Percentiles rank a stretch among this genome's conserved stretches.
These are phyloP conservation scores for Cercophora newfieldiana DNA, from an alignment of 495 filamentous ascomycete species.

Conservation along the genomic window DNA sequence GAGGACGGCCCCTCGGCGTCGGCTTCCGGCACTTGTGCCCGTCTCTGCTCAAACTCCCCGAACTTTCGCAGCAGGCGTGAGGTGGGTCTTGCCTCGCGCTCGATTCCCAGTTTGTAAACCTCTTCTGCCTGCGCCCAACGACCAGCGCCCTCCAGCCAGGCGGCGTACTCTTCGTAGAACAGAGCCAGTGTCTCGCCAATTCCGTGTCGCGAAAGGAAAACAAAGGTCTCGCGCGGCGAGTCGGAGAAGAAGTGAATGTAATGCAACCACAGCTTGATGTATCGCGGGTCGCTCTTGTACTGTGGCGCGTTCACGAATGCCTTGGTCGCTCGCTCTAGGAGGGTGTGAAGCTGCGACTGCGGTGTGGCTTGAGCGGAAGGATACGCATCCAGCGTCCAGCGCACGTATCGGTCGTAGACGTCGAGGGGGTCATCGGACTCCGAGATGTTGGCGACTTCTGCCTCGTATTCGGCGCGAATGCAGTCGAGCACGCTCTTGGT, in stretches of 20 bases:
- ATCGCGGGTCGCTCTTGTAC: conserved; percentile 93
- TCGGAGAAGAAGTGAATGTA: conserved; percentile 94
- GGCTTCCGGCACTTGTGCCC: conserved; percentile 59
- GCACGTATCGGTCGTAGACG: conserved; percentile 92
- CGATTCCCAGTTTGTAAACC: conserved; percentile 83
- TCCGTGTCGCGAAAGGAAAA: conserved; percentile 83
- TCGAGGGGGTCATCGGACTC: conserved; percentile 96
- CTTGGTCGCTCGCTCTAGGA: conserved; percentile 91
- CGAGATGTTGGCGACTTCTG: conserved; percentile 70
- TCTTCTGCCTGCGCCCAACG: conserved; percentile 93
- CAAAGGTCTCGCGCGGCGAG: conserved; percentile 85
- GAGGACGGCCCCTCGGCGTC: conserved; percentile 67
- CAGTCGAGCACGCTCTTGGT: conserved; percentile 75
- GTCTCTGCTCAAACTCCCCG: conserved; percentile 80
- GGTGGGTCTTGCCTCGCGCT: conserved; percentile 79
- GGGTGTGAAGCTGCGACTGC: conserved; percentile 80
- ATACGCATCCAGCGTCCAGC: conserved; percentile 94
- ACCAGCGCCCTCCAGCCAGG: conserved; percentile 81
- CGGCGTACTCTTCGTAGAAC: conserved; percentile 98
- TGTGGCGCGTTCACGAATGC: conserved; percentile 77
- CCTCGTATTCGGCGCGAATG: conserved; percentile 80
- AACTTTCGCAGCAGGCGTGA: conserved; percentile 85
- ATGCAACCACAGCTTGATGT: conserved; percentile 88
- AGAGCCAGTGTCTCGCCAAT: conserved; percentile 86
- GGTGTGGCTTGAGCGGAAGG: conserved; percentile 91